Conservation (phyloP, 805 yeast genomes). For the Hanseniaspora lindneri region DNA sequence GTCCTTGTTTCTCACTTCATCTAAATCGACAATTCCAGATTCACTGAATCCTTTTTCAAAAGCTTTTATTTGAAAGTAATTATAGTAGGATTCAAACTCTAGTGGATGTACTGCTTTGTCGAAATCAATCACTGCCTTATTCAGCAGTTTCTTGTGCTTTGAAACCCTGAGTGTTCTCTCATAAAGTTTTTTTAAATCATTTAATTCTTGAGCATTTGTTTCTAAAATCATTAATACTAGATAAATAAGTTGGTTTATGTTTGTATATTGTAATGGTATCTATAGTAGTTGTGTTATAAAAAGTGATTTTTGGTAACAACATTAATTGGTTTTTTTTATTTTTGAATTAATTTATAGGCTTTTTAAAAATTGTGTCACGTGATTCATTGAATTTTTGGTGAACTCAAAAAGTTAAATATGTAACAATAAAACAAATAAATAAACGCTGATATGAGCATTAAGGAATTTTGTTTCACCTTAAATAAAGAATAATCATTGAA, state of each 20-base stretch:
- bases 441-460: no score
- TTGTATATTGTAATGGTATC: no score
- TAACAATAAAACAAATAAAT: no score
- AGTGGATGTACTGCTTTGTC: slow-evolving; percentile 20
- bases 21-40: slow-evolving; percentile 27
- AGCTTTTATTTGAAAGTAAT: slow-evolving; percentile 23
- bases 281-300: no score
- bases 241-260: no score
- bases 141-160: slow-evolving; percentile 16
- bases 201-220: neutral
- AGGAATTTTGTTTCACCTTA: no score
- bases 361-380: no score
- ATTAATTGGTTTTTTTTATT: no score
- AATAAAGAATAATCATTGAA: neutral
- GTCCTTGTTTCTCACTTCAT: slow-evolving; percentile 23
- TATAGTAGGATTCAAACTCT: slow-evolving; percentile 29
- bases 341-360: no score
- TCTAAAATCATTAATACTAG: neutral
- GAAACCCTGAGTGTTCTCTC: neutral
- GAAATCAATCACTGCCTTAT: slow-evolving; percentile 17
- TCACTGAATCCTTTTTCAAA: slow-evolving; percentile 27
- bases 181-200: neutral
- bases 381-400: no score
- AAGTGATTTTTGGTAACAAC: no score
- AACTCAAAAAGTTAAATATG: no score